Evolutionary conservation across 441 rosid genomes (phyloP), one percentile per base, ranked within the genome.

Genomic region (Pelargonium citronellum): DNA sequence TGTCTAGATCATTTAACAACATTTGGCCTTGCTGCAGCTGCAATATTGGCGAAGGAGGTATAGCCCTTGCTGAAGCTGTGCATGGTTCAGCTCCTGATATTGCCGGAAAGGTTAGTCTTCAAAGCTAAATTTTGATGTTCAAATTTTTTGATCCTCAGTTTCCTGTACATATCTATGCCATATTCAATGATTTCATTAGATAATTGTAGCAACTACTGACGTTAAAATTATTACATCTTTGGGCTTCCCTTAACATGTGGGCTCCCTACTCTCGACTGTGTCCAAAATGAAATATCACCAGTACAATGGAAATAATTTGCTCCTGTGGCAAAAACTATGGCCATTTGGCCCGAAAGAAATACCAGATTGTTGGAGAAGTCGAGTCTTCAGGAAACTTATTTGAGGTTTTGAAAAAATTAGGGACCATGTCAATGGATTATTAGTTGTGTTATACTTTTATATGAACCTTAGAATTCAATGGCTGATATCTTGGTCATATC

Each of bases 21-120:
- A 13, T 61, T 13, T 66, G 57, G 66, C 19, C 78, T 11, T 66
- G 17, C 63, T 80, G 77, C 91, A 95, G 99, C 85, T 87, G 90
- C 82, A 95, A 92, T 69, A 95, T 95, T 73, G 99, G 99, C 24
- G 98, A 92, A 74, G 97, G 92, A 75, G 98, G 98, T 67, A 89
- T 95, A 58, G 91, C 91, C 68, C 98, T 95, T 72, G 98, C 98
- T 70, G 99, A 95, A 88, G 99, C 98, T 71, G 99, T 95, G 11
- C 99, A 92, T 75, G 98, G 98, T 68, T 95, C 99, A 69, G 99
- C 98, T 46, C 99, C 99, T 74, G 99, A 95, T 79, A 95, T 95
- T 76, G 97, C 99, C 27, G 98, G 99, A 74, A 95, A 90, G 97
- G 99, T 92, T 80, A 78, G 95, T 76, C 63, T 68, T 65, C 7